A percentile compares a stretch with the other conserved stretches of the same genome.
Conservation (phyloP, 2,329 filamentous ascomycete genomes). For the Grosmannia huntii region DNA sequence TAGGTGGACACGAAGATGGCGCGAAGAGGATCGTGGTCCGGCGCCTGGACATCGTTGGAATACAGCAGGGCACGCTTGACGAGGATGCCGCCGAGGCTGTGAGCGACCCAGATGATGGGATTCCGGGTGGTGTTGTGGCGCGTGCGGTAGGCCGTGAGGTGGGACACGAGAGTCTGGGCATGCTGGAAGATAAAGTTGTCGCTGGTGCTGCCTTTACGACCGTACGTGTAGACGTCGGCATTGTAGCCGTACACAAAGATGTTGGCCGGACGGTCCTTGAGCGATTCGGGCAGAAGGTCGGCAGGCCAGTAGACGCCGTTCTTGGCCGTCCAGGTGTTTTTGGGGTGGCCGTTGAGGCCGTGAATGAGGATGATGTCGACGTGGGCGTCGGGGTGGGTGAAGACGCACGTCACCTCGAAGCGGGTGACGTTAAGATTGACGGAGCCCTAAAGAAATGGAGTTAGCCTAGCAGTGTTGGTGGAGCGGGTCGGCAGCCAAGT, state of each 20-base stretch:
- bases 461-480: not conserved
- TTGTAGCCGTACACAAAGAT: conserved; percentile 66
- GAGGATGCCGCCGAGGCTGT: conserved; percentile 61
- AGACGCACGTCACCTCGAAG: conserved; percentile 47
- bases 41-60: conserved; percentile 46
- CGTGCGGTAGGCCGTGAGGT: conserved; percentile 49
- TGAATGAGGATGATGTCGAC: conserved; percentile 60
- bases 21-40: conserved; percentile 49
- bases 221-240: conserved; percentile 44
- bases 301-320: conserved; percentile 56
- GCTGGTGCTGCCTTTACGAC: conserved; percentile 36
- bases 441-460: not conserved
- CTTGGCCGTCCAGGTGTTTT: conserved; percentile 46
- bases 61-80: conserved; percentile 58
- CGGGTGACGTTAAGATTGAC: conserved; percentile 14
- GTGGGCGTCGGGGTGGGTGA: conserved; percentile 43
- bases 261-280: conserved; percentile 45
- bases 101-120: conserved; percentile 65
- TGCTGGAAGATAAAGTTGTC: conserved; percentile 59
- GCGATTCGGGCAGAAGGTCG: conserved; percentile 49
- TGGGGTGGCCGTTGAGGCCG: conserved; percentile 53
- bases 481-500: not conserved
- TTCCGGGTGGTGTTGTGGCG: conserved; percentile 42
- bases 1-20: conserved; percentile 65
- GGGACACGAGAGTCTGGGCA: conserved; percentile 54